Evolutionary conservation across 1,139 yeast genomes (phyloP).

Genomic region (Neolecta irregularis): DNA sequence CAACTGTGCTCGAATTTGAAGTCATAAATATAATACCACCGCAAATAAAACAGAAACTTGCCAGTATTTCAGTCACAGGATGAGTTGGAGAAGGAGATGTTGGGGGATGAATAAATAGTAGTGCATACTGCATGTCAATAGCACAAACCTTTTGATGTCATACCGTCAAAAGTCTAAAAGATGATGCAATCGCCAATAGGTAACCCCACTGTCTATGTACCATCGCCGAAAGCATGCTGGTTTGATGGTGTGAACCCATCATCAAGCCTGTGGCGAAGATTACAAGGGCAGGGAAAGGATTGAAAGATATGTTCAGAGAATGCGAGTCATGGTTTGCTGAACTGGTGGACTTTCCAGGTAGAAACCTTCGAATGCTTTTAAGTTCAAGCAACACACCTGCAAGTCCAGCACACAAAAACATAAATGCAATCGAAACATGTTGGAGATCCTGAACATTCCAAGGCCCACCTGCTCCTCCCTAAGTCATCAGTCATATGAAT

Average conservation of each 20-base stretch:
- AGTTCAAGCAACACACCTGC: conserved; percentile 75
- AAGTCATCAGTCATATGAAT: too few relatives aligned
- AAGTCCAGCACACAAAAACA: conserved; percentile 81
- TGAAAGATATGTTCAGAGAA: conserved; percentile 25
- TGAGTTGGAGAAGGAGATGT: conserved; percentile 34
- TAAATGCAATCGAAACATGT: conserved; percentile 88
- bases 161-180: conserved; percentile 57
- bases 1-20: conserved; percentile 70
- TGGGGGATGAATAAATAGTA: conserved; percentile 40
- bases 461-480: conserved; percentile 51
- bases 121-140: too few relatives aligned
- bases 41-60: conserved; percentile 59
- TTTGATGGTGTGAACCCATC: conserved; percentile 90
- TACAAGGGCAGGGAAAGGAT: conserved; percentile 85
- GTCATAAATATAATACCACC: conserved; percentile 92
- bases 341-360: conserved; percentile 15
- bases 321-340: conserved; percentile 13
- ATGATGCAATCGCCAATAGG: conserved; percentile 59
- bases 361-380: conserved; percentile 28
- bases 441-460: conserved; percentile 92
- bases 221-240: conserved; percentile 55
- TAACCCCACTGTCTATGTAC: conserved; percentile 90
- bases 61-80: conserved; percentile 74
- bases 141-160: too few relatives aligned
- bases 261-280: conserved; percentile 94